Percentiles rank a stretch among this genome's conserved stretches.
Conservation (phyloP, 768 basidiomycete genomes). For the Pisolithus orientalis region DNA sequence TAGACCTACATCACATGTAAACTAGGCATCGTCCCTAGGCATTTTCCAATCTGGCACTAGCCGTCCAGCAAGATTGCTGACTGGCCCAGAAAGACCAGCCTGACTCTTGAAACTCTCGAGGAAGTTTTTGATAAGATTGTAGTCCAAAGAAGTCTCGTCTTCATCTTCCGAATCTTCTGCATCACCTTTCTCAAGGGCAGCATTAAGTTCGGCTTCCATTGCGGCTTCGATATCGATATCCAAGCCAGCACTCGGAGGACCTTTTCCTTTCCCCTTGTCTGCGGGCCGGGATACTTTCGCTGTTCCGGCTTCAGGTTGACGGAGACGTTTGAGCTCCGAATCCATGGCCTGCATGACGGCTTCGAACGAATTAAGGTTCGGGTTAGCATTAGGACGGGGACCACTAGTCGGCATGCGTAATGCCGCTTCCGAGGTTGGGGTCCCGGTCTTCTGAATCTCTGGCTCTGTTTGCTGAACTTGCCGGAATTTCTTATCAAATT, state of each 20-base stretch:
- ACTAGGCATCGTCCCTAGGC: constrained; percentile 57
- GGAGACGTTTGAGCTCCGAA: constrained; percentile 56
- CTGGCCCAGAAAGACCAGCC: constrained; percentile 83
- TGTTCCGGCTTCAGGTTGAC: constrained; percentile 20
- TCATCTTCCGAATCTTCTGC: constrained; percentile 49
- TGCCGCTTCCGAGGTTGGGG: constrained; percentile 19
- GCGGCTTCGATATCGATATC: constrained; percentile 81
- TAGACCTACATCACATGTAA: neutral
- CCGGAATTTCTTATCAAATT: constrained; percentile 2
- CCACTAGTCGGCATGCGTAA: constrained; percentile 24
- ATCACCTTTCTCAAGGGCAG: constrained; percentile 47
- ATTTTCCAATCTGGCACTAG: constrained; percentile 70
- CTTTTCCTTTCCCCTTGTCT: constrained; percentile 43
- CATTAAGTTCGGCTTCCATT: constrained; percentile 84
- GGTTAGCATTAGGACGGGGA: constrained; percentile 45
- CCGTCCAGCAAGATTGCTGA: constrained; percentile 82
- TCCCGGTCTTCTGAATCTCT: neutral
- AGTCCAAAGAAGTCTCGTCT: constrained; percentile 56
- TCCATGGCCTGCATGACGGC: constrained; percentile 97
- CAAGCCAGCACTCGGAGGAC: constrained; percentile 36
- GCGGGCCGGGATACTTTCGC: constrained; percentile 18
- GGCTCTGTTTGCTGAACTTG: neutral
- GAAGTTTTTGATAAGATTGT: constrained; percentile 93
- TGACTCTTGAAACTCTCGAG: constrained; percentile 95
- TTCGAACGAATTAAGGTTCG: constrained; percentile 87